Conservation (phyloP, 352 stramenopile genomes). For the Pythium guiyangense region DNA sequence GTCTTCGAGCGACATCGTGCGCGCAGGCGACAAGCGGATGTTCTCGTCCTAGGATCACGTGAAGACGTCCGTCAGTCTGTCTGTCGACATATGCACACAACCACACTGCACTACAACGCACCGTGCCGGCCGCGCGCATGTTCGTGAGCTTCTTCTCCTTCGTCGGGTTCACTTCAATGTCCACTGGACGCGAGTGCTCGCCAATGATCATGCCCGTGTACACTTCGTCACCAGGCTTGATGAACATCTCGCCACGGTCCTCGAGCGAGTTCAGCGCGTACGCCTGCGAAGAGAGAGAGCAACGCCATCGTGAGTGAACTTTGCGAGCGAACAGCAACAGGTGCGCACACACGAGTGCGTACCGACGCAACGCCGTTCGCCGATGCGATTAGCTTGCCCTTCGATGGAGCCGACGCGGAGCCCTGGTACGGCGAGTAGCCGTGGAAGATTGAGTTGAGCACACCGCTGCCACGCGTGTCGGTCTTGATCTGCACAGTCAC, state of each 20-base stretch:
- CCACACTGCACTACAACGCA: conserved; percentile 12
- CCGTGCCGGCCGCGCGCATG: conserved; percentile 91
- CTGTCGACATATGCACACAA: background rate
- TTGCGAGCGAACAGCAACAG: no score
- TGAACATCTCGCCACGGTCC: conserved; percentile 94
- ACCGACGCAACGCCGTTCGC: conserved; percentile 63
- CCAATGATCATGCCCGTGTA: conserved; percentile 98
- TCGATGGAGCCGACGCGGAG: conserved; percentile 62
- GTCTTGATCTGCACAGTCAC: conserved; percentile 85
- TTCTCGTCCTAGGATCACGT: conserved; percentile 86
- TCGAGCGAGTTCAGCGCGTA: conserved; percentile 93
- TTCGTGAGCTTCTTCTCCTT: conserved; percentile 97
- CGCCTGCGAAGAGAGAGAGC: conserved; percentile 24
- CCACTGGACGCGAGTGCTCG: conserved; percentile 92
- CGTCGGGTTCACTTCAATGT: conserved; percentile 98
- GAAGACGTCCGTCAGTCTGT: background rate
- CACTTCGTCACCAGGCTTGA: conserved; percentile 92
- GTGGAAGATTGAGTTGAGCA: conserved; percentile 97
- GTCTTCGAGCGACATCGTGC: conserved; percentile 95
- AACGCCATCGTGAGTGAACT: background rate
- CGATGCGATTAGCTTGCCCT: conserved; percentile 83
- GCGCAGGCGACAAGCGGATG: conserved; percentile 90
- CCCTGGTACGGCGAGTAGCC: conserved; percentile 90
- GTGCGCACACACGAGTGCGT: background rate
- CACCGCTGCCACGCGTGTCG: conserved; percentile 92